Base-by-base conservation (phyloP, 495 filamentous ascomycete species). In the Tuber umbilicatum region DNA sequence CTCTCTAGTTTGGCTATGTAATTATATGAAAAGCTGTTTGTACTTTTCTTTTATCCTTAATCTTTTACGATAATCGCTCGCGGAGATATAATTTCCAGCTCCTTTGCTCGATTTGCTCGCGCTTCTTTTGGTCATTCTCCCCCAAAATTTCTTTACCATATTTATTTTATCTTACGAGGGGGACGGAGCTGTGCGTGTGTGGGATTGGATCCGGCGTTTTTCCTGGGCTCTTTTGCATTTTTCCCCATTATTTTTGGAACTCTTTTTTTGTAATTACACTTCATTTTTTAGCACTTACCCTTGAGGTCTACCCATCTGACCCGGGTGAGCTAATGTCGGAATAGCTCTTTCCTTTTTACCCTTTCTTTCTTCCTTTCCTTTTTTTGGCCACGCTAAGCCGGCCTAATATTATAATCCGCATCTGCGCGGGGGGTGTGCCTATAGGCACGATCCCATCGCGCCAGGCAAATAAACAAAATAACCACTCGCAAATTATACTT, bases 171-270 rank as follows among this genome's bases (percentile, higher is more conserved):
- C 31, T 60, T 60, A 60, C n/a, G 50, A 27, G 50, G 5, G 17
- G 45, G 50, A 12, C 10, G 50, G 10, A 60, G 23, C 23, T 60
- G 50, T 12, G 47, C 31, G n/a, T 12, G 47, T 60, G n/a, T 12
- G n/a, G 50, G 50, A 31, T 60, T 27, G 50, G 50, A 27, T 60
- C 50, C 5, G 50, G 50, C 50, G 50, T 60, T 60, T 60, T 55
- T 60, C 16, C 50, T 27, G 50, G 50, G 50, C 50, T 60, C 23
- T 60, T 60, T 60, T 60, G n/a, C n/a, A 60, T 60, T 60, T 60
- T 60, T 27, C n/a, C n/a, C n/a, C 50, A 60, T 60, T n/a, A n/a
- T n/a, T n/a, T 10, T 50, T 27, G n/a, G n/a, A 27, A 1, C n/a
- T 60, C n/a, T n/a, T 27, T 27, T 60, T 27, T 60, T 60, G 50